Evolutionary conservation across 2,329 filamentous ascomycete species (phyloP).

Genomic region (Sclerotinia minor): DNA sequence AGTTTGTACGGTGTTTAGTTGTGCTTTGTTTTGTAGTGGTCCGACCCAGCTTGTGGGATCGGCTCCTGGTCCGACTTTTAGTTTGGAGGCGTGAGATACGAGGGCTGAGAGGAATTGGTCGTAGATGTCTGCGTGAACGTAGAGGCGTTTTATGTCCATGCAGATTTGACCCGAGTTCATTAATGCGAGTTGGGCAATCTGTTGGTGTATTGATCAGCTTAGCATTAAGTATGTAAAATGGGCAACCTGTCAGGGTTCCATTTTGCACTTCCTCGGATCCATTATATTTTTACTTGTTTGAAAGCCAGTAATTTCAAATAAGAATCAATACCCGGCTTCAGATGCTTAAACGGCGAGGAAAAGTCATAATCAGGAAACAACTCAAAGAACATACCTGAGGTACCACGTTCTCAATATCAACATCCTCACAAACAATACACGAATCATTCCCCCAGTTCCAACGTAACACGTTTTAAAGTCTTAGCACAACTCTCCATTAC

Average conservation of each 20-base stretch:
- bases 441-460: slow-evolving; percentile 56
- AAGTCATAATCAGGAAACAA: not conserved
- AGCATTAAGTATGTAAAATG: not conserved
- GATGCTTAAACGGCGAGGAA: too few species aligned
- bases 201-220: not conserved
- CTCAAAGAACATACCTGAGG: slow-evolving; percentile 30
- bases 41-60: slow-evolving; percentile 46
- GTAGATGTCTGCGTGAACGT: slow-evolving; percentile 60
- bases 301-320: not conserved
- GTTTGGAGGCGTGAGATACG: slow-evolving; percentile 46
- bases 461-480: slow-evolving; percentile 49
- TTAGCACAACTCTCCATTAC: slow-evolving; percentile 49
- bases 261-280: not conserved
- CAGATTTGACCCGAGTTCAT: slow-evolving; percentile 54
- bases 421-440: slow-evolving; percentile 53
- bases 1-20: slow-evolving; percentile 54
- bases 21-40: slow-evolving; percentile 63
- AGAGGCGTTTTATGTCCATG: slow-evolving; percentile 58
- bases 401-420: slow-evolving; percentile 49
- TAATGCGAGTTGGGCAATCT: slow-evolving; percentile 50
- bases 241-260: too few species aligned
- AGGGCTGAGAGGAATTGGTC: slow-evolving; percentile 50
- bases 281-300: too few species aligned
- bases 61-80: slow-evolving; percentile 44
- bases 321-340: not conserved